Conservation (phyloP, 495 filamentous ascomycete genomes). For the Beverwykella pulmonaria region DNA sequence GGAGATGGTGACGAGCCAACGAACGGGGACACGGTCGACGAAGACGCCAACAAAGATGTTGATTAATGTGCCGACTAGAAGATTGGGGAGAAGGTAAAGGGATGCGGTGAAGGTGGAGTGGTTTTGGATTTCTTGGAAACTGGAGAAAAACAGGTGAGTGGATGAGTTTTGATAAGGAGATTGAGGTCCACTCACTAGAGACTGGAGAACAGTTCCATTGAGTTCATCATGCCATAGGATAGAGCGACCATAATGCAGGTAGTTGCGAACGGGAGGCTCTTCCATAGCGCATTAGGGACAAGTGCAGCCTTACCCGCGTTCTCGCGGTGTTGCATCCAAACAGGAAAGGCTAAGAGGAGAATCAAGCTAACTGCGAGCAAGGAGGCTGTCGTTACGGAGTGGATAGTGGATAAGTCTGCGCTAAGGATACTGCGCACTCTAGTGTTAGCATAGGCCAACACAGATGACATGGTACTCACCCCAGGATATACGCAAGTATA, state of each 20-base stretch:
- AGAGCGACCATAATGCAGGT: conserved; percentile 58
- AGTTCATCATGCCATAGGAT: conserved; percentile 53
- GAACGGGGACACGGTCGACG: conserved; percentile 29
- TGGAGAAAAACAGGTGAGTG: not conserved
- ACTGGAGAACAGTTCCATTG: conserved; percentile 53
- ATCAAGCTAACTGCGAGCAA: conserved; percentile 47
- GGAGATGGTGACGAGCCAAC: conserved; percentile 26
- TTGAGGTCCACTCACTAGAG: conserved; percentile 43
- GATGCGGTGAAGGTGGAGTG: conserved; percentile 22
- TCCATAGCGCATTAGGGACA: conserved; percentile 61
- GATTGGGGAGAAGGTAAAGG: conserved; percentile 36
- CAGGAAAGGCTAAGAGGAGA: conserved; percentile 51
- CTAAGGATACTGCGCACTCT: conserved; percentile 39
- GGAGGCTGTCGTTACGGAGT: conserved; percentile 46
- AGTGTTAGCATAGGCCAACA: not conserved
- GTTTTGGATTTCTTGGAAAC: conserved; percentile 37
- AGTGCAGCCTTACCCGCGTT: conserved; percentile 50
- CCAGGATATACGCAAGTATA: conserved; percentile 37
- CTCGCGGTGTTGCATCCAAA: conserved; percentile 54
- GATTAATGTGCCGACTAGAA: conserved; percentile 23
- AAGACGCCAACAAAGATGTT: conserved; percentile 37
- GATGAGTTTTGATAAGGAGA: not conserved
- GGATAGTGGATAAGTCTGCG: conserved; percentile 46
- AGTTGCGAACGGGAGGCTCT: conserved; percentile 52
- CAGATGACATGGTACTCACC: conserved; percentile 18